phyloP scores from a whole-genome alignment of 164 flowering plant species.

The Liriodendron chinense region DNA sequence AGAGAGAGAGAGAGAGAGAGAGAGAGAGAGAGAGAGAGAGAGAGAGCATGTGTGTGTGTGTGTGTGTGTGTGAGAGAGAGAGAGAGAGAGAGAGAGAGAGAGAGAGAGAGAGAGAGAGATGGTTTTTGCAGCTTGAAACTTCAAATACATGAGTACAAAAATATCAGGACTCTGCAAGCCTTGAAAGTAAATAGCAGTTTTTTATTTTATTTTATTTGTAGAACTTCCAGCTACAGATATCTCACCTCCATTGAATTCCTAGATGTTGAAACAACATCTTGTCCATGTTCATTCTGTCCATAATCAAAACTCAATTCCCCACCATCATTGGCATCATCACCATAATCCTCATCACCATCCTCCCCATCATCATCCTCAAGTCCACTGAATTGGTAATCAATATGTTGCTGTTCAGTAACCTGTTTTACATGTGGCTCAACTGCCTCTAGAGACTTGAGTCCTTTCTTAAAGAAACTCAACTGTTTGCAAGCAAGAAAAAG shows the following conservation, averaged over 20 bases:
- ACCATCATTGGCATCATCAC: constrained; percentile 42
- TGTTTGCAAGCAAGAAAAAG: constrained; percentile 33
- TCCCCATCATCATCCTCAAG: constrained; percentile 67
- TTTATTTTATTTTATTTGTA: neutral
- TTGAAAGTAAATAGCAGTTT: neutral
- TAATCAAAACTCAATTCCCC: constrained; percentile 85
- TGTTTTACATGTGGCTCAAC: constrained; percentile 74
- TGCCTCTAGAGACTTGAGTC: constrained; percentile 61
- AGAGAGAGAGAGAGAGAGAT: too few relatives aligned
- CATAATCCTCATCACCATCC: constrained; percentile 40
- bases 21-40: too few relatives aligned
- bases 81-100: too few relatives aligned
- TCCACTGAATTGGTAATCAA: constrained; percentile 80
- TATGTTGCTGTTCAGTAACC: constrained; percentile 69
- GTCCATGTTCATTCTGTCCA: constrained; percentile 47
- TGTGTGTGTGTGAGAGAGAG: too few relatives aligned
- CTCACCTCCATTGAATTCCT: constrained; percentile 70
- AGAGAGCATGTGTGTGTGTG: too few relatives aligned
- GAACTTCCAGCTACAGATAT: neutral
- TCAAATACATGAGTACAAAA: neutral
- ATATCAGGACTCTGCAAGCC: neutral
- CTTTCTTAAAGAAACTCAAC: constrained; percentile 78
- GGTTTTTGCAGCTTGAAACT: neutral
- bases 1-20: too few relatives aligned
- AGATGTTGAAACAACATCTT: constrained; percentile 38